Conservation (phyloP, 2,329 filamentous ascomycete genomes). For the Huntiella bhutanensis region DNA sequence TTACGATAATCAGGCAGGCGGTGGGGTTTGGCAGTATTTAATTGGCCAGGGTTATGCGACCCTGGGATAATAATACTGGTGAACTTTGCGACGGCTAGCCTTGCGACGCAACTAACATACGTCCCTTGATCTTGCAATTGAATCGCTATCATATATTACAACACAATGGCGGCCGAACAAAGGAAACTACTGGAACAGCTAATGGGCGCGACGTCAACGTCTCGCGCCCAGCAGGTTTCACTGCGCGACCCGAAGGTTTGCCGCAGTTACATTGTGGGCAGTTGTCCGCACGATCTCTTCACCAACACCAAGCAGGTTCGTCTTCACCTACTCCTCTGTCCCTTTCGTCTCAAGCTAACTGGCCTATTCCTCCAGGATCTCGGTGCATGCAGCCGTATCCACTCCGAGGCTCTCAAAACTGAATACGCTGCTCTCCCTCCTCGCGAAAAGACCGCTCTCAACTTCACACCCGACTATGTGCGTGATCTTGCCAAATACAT, state of each 20-base stretch:
- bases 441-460: conserved; percentile 55
- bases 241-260: conserved; percentile 89
- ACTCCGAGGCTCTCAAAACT: conserved; percentile 70
- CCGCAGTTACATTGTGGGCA: conserved; percentile 81
- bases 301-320: conserved; percentile 79
- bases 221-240: conserved; percentile 61
- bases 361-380: conserved; percentile 36
- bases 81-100: not conserved
- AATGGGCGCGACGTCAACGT: conserved; percentile 57
- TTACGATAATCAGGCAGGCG: not conserved
- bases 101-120: not conserved
- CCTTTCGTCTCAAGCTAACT: not conserved
- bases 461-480: conserved; percentile 94
- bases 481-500: conserved; percentile 93
- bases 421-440: conserved; percentile 66
- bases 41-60: no score
- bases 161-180: conserved; percentile 81
- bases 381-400: conserved; percentile 70
- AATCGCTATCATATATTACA: no score
- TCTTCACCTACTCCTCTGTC: not conserved
- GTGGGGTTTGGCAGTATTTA: not conserved
- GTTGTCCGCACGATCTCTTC: conserved; percentile 95
- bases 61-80: not conserved
- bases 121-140: not conserved
- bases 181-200: conserved; percentile 97